Base-by-base conservation (phyloP, 192 early-diverging fungal genomes). In the Kappamyces sp. region DNA sequence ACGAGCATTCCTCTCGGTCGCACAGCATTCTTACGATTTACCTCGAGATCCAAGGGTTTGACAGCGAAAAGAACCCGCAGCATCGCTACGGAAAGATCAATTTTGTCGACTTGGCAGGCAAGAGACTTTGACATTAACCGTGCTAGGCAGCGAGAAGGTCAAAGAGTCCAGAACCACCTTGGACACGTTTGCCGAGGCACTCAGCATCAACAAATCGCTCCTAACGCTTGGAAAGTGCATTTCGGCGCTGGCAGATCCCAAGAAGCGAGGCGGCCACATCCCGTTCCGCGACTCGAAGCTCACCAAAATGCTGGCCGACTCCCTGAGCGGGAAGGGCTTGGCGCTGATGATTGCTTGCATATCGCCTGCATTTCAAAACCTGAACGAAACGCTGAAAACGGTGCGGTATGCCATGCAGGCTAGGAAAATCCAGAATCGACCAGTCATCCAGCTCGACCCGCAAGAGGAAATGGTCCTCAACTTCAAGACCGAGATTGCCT, bases 211-310 rank as follows among this genome's bases (percentile, higher is more conserved):
- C 67, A 76, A 79, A 55, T 75, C 72, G 44, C 63, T 84, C 23
- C 64, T 82, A 10, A 79, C 74, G 3, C 63, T 84, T 5, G 79
- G 79, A 68, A 78, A 76, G 53, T 78, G 76, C 61, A 82, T 82
- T 2, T 74, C 75, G 1, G 74, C 70, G 1, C 63, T 82, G 5
- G 51, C 74, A 1, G 72, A 82, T 44, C 63, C 70, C 2, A 64
- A 65, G 12, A 69, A 68, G 33, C 68, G 63, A 13, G 59, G 49
- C 6, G 64, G 66, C 0, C 83, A 84, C 63, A 73, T 84, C 3
- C 83, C 83, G 2, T 84, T 77, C 55, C 75, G 83, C 1, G 78
- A 84, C 62, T 77, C 74, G 1, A 84, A 82, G 40, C 69, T 84
- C 8, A 84, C 83, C 13, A 75, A 69, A 49, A 65, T 84, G 39